These are phyloP conservation scores for Puccinia triticina DNA, from an alignment of 1,284 basidiomycete genomes.

Conservation along the genomic window DNA sequence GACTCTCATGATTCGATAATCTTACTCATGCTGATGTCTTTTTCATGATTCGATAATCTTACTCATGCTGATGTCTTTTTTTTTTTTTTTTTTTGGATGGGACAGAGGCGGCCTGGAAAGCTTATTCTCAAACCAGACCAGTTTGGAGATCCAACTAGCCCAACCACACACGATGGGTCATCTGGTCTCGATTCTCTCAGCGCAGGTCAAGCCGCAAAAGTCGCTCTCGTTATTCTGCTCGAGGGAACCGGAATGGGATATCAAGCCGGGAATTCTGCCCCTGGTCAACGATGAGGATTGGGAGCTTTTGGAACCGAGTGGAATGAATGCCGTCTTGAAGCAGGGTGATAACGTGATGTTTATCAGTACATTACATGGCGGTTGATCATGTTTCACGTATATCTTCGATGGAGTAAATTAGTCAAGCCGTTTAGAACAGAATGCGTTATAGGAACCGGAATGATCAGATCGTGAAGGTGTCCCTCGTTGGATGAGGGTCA, in stretches of 20 bases:
- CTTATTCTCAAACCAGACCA: slow-evolving; percentile 15
- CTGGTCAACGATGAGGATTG: slow-evolving; percentile 50
- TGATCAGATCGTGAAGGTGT: background rate
- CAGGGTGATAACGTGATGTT: slow-evolving; percentile 43
- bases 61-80: background rate
- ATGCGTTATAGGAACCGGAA: background rate
- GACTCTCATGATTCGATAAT: background rate
- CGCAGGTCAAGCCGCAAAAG: slow-evolving; percentile 32
- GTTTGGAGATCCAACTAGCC: slow-evolving; percentile 14
- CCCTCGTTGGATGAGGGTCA: background rate
- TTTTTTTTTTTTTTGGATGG: background rate
- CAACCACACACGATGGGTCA: slow-evolving; percentile 33
- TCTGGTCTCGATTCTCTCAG: slow-evolving; percentile 34
- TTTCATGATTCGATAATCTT: background rate
- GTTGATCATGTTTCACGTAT: background rate
- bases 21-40: background rate
- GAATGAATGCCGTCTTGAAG: slow-evolving; percentile 43
- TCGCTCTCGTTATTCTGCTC: slow-evolving; percentile 44
- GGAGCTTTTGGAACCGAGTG: slow-evolving; percentile 48
- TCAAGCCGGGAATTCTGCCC: slow-evolving; percentile 47
- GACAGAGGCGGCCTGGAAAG: slow-evolving; percentile 42
- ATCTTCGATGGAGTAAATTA: background rate
- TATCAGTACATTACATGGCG: slow-evolving; percentile 51
- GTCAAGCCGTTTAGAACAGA: background rate
- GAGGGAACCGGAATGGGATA: slow-evolving; percentile 39